Base-by-base conservation (phyloP, 106 monocot species). In the Allium cepa region DNA sequence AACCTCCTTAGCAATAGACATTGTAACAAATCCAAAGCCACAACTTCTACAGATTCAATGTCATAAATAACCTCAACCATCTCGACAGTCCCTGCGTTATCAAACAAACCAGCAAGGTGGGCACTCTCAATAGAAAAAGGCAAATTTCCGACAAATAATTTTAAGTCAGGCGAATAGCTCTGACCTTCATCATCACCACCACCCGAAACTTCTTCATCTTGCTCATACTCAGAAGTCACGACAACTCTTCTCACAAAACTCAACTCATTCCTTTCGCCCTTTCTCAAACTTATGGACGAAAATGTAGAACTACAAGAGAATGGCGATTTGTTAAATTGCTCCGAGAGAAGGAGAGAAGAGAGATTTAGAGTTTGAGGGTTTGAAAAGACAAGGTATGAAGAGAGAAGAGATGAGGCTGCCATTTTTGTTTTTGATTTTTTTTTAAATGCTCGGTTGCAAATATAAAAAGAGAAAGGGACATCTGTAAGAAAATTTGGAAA, bases 21-120 rank as follows among this genome's bases (percentile, higher is more conserved):
- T 94, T n/a, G 94, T 94, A 46, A 94, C 94, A 63, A 94, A 94
- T 11, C 84, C 94, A 83, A 94, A 94, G 0, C 94, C 94, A 60
- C 94, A 83, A 73, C 94, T 94, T 71, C 70, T 84, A 77, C 94
- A 14, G 94, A 84, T 56, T 73, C 45, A 57, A 84, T 94, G 47
- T 94, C 94, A 80, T 90, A 94, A 26, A 94, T 90, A 60, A 94
- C 94, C 94, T 94, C 94, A 17, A 90, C 94, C 82, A 84, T 87
- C 79, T 94, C 90, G 67, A 94, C 94, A 48, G 62, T 80, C 18
- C 94, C 94, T 11, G 75, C 89, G 16, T 65, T 62, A 4, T 68
- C 82, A 52, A 94, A 90, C 50, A 87, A 69, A 15, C 80, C 86
- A 26, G 94, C 90, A 12, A 94, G 84, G 78, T 89, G 82, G 14